Evolutionary conservation across 768 basidiomycete species (phyloP).

Genomic region (Tricholoma saponaceum): DNA sequence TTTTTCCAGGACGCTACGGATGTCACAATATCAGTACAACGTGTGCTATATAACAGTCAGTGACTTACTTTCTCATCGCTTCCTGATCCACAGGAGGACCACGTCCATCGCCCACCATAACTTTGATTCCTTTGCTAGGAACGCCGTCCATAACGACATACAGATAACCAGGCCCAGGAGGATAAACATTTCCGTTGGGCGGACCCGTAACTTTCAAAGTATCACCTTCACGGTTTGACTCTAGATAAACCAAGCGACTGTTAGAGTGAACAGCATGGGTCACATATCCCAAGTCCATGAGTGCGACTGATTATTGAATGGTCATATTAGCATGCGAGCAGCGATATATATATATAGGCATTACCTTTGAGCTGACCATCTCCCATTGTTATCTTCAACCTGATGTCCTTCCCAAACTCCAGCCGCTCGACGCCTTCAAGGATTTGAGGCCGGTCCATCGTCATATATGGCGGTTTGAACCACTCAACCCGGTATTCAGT

Average conservation of each 20-base stretch:
- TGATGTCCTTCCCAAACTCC: conserved; percentile 35
- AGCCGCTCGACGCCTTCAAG: conserved; percentile 30
- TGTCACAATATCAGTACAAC: conserved; percentile 1
- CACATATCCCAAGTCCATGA: conserved; percentile 82
- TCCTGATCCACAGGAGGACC: conserved; percentile 53
- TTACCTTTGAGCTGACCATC: conserved; percentile 18
- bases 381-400: conserved; percentile 32
- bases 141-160: conserved; percentile 63
- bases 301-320: conserved; percentile 40
- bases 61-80: conserved; percentile 57
- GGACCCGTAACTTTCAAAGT: conserved; percentile 61
- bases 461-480: conserved; percentile 81
- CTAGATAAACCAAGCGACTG: conserved; percentile 69
- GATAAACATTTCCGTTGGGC: conserved; percentile 60
- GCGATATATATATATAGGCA: neutral
- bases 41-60: neutral
- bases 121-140: conserved; percentile 56
- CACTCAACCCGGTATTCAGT: conserved; percentile 90
- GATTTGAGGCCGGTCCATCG: conserved; percentile 52
- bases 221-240: conserved; percentile 32
- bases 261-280: conserved; percentile 78
- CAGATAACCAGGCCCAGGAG: conserved; percentile 80
- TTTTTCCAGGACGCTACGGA: conserved; percentile 41
- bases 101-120: conserved; percentile 67
- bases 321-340: conserved; percentile 40